These are phyloP conservation scores for Lachnellula cervina DNA, from an alignment of 2,329 filamentous ascomycete genomes.

Conservation along the genomic window DNA sequence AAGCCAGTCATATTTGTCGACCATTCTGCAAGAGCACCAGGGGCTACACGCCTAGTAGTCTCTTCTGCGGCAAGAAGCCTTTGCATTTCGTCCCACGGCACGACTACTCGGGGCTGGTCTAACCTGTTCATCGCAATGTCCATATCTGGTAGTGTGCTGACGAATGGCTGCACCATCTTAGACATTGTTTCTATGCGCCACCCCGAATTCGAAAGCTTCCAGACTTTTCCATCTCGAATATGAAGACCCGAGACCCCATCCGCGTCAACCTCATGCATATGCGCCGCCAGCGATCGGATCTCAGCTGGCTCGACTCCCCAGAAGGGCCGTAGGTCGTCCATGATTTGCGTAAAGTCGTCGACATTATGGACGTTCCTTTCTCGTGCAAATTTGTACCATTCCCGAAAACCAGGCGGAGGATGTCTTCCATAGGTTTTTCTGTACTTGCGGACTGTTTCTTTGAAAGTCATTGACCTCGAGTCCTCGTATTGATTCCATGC, in stretches of 20 bases:
- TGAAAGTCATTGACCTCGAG: slow-evolving; percentile 42
- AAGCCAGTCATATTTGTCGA: slow-evolving; percentile 37
- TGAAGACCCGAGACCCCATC: slow-evolving; percentile 26
- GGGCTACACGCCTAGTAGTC: slow-evolving; percentile 39
- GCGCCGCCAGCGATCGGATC: slow-evolving; percentile 39
- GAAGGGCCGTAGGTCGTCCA: slow-evolving; percentile 57
- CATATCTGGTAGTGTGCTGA: slow-evolving; percentile 54
- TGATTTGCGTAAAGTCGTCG: slow-evolving; percentile 60
- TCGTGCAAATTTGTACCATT: slow-evolving; percentile 52
- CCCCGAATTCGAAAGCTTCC: slow-evolving; percentile 30
- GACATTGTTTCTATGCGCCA: slow-evolving; percentile 40
- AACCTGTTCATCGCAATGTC: slow-evolving; percentile 63
- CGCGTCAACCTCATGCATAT: slow-evolving; percentile 29
- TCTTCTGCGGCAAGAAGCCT: slow-evolving; percentile 45
- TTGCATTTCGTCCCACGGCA: slow-evolving; percentile 53
- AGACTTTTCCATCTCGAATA: slow-evolving; percentile 31
- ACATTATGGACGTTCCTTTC: slow-evolving; percentile 51
- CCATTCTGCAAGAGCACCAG: slow-evolving; percentile 39
- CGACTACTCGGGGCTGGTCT: slow-evolving; percentile 59
- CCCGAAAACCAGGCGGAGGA: slow-evolving; percentile 59
- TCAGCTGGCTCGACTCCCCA: slow-evolving; percentile 42
- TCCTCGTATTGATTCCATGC: slow-evolving; percentile 28
- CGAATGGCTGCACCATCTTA: slow-evolving; percentile 37
- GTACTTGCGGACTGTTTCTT: slow-evolving; percentile 51
- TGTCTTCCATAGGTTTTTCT: slow-evolving; percentile 52